Evolutionary conservation across 495 filamentous ascomycete species (phyloP).

Genomic region (Penicillium coprophilum): DNA sequence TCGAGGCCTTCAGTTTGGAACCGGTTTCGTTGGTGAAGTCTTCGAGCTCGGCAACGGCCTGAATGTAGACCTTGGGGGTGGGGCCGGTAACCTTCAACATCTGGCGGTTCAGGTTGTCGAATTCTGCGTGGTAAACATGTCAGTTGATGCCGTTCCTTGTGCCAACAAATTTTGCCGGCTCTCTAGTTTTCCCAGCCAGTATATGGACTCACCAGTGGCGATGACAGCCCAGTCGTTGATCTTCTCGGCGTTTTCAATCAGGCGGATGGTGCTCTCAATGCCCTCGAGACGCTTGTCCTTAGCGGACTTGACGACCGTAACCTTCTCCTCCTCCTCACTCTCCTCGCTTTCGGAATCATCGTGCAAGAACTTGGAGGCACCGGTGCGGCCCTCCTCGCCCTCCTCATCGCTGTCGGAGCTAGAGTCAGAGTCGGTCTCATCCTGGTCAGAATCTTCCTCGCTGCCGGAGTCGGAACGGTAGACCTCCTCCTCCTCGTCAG

Average conservation of each 20-base stretch:
- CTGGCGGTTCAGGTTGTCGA: slow-evolving; percentile 95
- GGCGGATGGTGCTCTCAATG: slow-evolving; percentile 80
- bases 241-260: slow-evolving; percentile 94
- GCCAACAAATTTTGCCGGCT: slow-evolving; percentile 10
- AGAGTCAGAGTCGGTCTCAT: slow-evolving; percentile 36
- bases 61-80: slow-evolving; percentile 86
- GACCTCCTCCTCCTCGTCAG: slow-evolving; percentile 88
- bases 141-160: slow-evolving; percentile 17
- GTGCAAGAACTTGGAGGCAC: slow-evolving; percentile 77
- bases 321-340: slow-evolving; percentile 77
- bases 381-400: slow-evolving; percentile 64
- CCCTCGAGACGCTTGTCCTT: slow-evolving; percentile 97
- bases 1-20: slow-evolving; percentile 89
- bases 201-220: slow-evolving; percentile 66
- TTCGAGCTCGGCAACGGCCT: slow-evolving; percentile 89
- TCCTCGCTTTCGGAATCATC: slow-evolving; percentile 76
- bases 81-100: slow-evolving; percentile 74
- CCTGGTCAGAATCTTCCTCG: slow-evolving; percentile 79
- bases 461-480: slow-evolving; percentile 76
- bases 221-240: slow-evolving; percentile 97
- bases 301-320: slow-evolving; percentile 87
- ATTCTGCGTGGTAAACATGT: slow-evolving; percentile 63
- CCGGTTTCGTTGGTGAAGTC: slow-evolving; percentile 93
- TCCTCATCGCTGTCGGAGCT: slow-evolving; percentile 60
- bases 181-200: slow-evolving; percentile 1